A percentile compares a stretch with the other conserved stretches of the same genome.
Conservation (phyloP, 257 asterid species). For the Solanum infundibuliforme region DNA sequence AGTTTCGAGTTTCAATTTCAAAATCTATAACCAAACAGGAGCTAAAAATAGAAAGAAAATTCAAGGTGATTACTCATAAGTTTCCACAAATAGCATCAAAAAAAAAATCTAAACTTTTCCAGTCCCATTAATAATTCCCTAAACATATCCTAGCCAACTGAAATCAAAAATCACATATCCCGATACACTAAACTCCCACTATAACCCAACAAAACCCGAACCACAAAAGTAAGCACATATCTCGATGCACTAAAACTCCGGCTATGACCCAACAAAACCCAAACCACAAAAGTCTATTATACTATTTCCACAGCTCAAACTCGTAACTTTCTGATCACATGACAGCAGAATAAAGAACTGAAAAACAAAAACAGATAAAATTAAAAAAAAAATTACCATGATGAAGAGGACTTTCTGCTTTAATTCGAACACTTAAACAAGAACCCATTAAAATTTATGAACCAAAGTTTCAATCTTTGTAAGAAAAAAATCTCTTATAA, state of each 20-base stretch:
- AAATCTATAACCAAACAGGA: neutral
- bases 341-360: neutral
- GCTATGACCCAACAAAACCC: neutral
- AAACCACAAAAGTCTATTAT: neutral
- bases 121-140: neutral
- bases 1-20: neutral
- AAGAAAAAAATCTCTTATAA: neutral
- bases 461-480: neutral
- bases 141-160: neutral
- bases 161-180: neutral
- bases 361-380: neutral
- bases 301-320: neutral
- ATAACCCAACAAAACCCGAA: too few species aligned
- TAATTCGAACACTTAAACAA: constrained; percentile 54
- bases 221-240: too few species aligned
- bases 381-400: constrained; percentile 22
- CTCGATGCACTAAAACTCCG: neutral
- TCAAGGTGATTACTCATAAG: neutral
- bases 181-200: neutral
- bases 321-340: neutral
- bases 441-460: constrained; percentile 43
- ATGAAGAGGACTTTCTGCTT: constrained; percentile 58
- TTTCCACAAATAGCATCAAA: neutral
- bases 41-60: neutral
- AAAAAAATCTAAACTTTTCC: neutral